Conservation (phyloP, 495 filamentous ascomycete genomes). For the Aspergillus carlsbadensis region DNA sequence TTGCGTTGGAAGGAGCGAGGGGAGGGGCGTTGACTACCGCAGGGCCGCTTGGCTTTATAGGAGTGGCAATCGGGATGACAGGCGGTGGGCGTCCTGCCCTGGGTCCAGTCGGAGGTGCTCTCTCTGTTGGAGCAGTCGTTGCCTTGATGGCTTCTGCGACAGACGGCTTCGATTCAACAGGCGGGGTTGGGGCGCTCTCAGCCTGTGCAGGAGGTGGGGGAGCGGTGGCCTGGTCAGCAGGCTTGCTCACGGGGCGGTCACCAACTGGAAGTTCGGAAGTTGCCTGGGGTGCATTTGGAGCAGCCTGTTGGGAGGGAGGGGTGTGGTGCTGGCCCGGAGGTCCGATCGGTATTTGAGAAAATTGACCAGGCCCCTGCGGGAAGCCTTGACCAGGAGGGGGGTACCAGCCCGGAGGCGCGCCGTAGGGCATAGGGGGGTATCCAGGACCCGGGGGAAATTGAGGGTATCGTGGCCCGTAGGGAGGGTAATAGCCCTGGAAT, state of each 20-base stretch:
- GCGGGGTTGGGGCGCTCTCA: conserved; percentile 51
- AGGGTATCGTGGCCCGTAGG: conserved; percentile 57
- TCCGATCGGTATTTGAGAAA: conserved; percentile 51
- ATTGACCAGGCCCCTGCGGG: conserved; percentile 61
- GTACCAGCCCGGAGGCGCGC: conserved; percentile 74
- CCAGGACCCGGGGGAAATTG: conserved; percentile 63
- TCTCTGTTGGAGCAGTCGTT: conserved; percentile 49
- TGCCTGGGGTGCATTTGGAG: conserved; percentile 31
- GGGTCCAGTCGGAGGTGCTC: conserved; percentile 57
- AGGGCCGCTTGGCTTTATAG: conserved; percentile 42
- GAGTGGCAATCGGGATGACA: conserved; percentile 57
- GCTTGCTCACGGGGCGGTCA: conserved; percentile 36
- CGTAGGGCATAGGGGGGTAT: conserved; percentile 61
- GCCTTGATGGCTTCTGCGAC: conserved; percentile 49
- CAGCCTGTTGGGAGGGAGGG: conserved; percentile 45
- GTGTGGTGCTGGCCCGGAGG: conserved; percentile 48
- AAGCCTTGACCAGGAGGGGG: conserved; percentile 79
- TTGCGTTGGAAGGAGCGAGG: conserved; percentile 29
- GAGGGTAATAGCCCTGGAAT: conserved; percentile 49
- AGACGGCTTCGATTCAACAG: conserved; percentile 67
- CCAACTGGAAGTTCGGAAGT: conserved; percentile 46
- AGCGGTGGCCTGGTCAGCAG: conserved; percentile 34
- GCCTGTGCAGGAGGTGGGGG: conserved; percentile 29
- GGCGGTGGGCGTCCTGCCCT: conserved; percentile 72
- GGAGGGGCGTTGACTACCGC: conserved; percentile 33